Evolutionary conservation across 345 rosid species (phyloP).

Genomic region (Arabis alpina): DNA sequence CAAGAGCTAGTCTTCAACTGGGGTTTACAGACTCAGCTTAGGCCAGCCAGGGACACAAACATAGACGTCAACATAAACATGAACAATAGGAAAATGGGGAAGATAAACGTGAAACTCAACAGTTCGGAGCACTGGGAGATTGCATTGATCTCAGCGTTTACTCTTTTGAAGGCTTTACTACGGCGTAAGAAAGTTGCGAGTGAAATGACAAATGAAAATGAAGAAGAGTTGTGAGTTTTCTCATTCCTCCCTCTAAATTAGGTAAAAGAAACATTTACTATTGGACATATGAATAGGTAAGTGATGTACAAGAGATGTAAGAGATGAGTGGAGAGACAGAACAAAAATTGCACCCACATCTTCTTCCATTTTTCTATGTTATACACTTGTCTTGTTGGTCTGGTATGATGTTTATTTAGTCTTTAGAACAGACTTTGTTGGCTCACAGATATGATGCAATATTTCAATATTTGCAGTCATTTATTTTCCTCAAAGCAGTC

Average conservation of each 20-base stretch:
- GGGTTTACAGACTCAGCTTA: conserved; percentile 72
- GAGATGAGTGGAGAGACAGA: conserved; percentile 17
- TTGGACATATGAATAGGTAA: conserved; percentile 34
- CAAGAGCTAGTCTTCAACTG: conserved; percentile 73
- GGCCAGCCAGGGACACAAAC: conserved; percentile 58
- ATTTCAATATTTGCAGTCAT: too few species aligned
- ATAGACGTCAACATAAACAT: conserved; percentile 61
- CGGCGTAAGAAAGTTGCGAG: conserved; percentile 48
- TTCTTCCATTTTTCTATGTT: conserved; percentile 23
- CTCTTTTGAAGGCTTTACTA: conserved; percentile 58
- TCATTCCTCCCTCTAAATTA: conserved; percentile 7
- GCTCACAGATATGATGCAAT: neutral
- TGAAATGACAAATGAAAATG: conserved; percentile 42
- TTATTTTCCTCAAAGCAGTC: too few species aligned
- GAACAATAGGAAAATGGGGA: conserved; percentile 80
- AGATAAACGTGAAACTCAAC: conserved; percentile 61
- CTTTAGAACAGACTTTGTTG: conserved; percentile 12
- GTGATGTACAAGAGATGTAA: conserved; percentile 24
- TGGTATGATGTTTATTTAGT: conserved; percentile 18
- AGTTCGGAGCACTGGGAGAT: conserved; percentile 74
- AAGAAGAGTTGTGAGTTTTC: conserved; percentile 49
- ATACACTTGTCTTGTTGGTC: conserved; percentile 22
- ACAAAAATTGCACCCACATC: conserved; percentile 10
- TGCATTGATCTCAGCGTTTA: conserved; percentile 60
- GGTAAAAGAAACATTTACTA: conserved; percentile 5